Percentiles rank a stretch among this genome's conserved stretches.
Conservation (phyloP, 352 stramenopile genomes). For the Thraustochytrium sp. region DNA sequence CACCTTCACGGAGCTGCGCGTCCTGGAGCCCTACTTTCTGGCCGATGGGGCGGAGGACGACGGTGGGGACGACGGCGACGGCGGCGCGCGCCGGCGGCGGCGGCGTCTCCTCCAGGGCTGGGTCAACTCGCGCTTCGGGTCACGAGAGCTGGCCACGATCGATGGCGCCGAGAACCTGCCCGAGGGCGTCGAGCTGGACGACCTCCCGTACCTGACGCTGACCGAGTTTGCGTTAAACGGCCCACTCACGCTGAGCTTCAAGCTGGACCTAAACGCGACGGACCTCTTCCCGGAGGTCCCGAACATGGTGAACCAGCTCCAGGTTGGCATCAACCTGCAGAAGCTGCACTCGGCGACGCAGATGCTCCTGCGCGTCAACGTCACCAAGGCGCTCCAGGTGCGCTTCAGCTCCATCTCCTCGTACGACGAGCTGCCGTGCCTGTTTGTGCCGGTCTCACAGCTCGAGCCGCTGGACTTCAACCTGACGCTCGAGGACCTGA, state of each 20-base stretch:
- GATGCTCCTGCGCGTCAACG: conserved; percentile 5
- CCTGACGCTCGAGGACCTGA: background rate
- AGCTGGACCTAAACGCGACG: conserved; percentile 1
- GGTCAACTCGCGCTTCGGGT: no score
- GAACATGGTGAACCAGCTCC: conserved; percentile 24
- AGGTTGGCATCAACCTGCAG: background rate
- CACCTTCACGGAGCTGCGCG: background rate
- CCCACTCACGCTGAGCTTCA: background rate
- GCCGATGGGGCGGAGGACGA: background rate
- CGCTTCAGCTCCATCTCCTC: background rate
- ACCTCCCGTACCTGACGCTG: conserved; percentile 1
- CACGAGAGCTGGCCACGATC: no score
- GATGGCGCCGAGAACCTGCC: background rate
- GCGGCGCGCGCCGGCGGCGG: no score
- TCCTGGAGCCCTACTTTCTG: background rate
- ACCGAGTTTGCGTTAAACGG: no score
- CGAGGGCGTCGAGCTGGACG: background rate
- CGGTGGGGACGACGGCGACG: background rate
- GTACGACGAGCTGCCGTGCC: conserved; percentile 1
- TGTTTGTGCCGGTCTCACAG: background rate
- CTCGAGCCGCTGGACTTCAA: conserved; percentile 19
- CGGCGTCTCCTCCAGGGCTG: no score
- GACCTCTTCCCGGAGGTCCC: conserved; percentile 23
- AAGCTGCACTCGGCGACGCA: background rate
- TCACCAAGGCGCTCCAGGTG: background rate